Percentiles rank a stretch among this genome's conserved stretches.
Evolutionary conservation across 257 asterid genomes (phyloP).

Genomic region (Solanum pinnatisectum): DNA sequence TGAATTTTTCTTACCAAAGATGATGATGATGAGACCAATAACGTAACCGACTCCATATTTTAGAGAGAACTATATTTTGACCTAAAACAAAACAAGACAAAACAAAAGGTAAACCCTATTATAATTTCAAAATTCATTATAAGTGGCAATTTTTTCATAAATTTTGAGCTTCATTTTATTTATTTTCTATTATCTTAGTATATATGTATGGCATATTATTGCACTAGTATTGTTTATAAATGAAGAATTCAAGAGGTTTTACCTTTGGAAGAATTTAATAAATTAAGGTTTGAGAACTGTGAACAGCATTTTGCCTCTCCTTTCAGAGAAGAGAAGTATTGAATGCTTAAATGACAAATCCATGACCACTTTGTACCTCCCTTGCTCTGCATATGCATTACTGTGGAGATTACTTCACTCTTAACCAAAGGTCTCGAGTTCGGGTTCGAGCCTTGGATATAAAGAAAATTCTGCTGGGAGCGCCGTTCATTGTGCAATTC

Average conservation of each 20-base stretch:
- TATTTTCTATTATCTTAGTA: neutral
- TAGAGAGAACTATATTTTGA: neutral
- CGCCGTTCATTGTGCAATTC: too few relatives aligned
- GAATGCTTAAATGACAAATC: constrained; percentile 1
- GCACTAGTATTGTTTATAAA: neutral
- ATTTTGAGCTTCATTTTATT: neutral
- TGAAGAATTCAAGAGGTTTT: neutral
- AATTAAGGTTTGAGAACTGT: constrained; percentile 30
- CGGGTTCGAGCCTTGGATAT: too few relatives aligned
- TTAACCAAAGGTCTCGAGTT: too few relatives aligned
- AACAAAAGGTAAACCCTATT: neutral
- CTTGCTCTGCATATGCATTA: neutral
- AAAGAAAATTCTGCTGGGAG: too few relatives aligned
- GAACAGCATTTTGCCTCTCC: constrained; percentile 26
- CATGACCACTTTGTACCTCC: neutral
- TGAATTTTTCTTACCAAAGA: neutral
- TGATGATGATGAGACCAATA: neutral
- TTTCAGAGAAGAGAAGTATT: constrained; percentile 6
- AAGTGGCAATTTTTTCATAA: neutral
- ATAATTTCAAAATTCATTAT: neutral
- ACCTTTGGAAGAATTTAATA: neutral
- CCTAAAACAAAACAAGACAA: neutral
- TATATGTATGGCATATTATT: neutral
- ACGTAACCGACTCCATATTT: neutral
- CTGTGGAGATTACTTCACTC: neutral